These are phyloP conservation scores for Flaveria floridana DNA, from an alignment of 140 eudicot genomes.

Conservation along the genomic window DNA sequence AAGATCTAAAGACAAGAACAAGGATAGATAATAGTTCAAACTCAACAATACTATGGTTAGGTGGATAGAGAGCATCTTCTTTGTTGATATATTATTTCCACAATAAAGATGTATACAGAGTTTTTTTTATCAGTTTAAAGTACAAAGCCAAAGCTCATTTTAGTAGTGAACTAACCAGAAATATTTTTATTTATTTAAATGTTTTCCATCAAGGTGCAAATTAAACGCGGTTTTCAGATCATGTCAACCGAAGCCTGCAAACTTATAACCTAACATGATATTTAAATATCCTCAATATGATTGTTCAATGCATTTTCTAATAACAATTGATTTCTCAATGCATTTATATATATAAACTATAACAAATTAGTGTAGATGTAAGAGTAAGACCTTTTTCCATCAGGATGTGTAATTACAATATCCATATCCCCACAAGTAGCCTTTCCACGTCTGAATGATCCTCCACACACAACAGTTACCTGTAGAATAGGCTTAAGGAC, in stretches of 20 bases:
- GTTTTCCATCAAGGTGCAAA: not conserved
- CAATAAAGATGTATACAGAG: not conserved
- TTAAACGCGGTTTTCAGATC: not conserved
- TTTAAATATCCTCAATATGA: not conserved
- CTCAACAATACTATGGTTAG: not conserved
- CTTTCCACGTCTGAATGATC: constrained; percentile 94
- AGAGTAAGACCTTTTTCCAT: constrained; percentile 72
- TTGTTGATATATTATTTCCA: not conserved
- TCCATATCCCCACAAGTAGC: constrained; percentile 95
- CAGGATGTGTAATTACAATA: constrained; percentile 87
- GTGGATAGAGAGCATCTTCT: not conserved
- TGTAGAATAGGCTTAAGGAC: constrained; percentile 32
- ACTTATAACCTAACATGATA: not conserved
- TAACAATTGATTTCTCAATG: not conserved
- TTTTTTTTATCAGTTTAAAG: not conserved
- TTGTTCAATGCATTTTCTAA: not conserved
- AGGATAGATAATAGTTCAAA: not conserved
- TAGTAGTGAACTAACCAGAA: not conserved
- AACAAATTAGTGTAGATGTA: constrained; percentile 18
- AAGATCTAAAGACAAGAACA: not conserved
- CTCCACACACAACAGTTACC: constrained; percentile 80
- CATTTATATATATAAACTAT: not conserved
- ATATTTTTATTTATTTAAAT: not conserved
- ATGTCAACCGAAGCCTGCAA: not conserved
- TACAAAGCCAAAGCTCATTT: not conserved